Conservation (phyloP, 2,329 filamentous ascomycete genomes). For the Penicillium janthinellum region DNA sequence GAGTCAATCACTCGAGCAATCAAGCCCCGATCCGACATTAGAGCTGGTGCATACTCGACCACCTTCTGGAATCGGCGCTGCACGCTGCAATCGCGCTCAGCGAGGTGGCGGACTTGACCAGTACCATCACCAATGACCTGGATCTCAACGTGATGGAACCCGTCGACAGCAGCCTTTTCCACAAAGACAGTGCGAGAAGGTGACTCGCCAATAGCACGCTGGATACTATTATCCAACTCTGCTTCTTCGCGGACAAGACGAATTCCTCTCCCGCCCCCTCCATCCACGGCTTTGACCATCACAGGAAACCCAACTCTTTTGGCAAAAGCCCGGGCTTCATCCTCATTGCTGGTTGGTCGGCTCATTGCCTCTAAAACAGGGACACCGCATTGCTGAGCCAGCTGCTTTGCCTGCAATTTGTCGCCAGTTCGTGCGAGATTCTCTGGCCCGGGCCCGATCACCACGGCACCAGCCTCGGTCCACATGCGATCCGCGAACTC, state of each 20-base stretch:
- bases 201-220: constrained; percentile 59
- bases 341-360: constrained; percentile 46
- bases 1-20: constrained; percentile 56
- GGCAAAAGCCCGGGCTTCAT: constrained; percentile 61
- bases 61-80: constrained; percentile 64
- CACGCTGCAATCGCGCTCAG: constrained; percentile 64
- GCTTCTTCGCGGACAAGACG: constrained; percentile 51
- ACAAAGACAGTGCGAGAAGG: constrained; percentile 60
- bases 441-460: constrained; percentile 60
- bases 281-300: constrained; percentile 67
- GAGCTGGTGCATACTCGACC: constrained; percentile 61
- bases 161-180: constrained; percentile 64
- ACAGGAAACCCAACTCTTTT: constrained; percentile 54
- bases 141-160: constrained; percentile 63
- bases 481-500: constrained; percentile 54
- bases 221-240: constrained; percentile 51
- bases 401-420: constrained; percentile 55
- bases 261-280: constrained; percentile 63
- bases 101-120: constrained; percentile 57
- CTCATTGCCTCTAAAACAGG: constrained; percentile 55
- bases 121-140: constrained; percentile 61
- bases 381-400: constrained; percentile 56
- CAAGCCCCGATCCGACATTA: constrained; percentile 49
- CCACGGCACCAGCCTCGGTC: constrained; percentile 50
- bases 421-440: constrained; percentile 59